These are phyloP conservation scores for Clavariopsis aquatica DNA, from an alignment of 495 filamentous ascomycete species.

Conservation along the genomic window DNA sequence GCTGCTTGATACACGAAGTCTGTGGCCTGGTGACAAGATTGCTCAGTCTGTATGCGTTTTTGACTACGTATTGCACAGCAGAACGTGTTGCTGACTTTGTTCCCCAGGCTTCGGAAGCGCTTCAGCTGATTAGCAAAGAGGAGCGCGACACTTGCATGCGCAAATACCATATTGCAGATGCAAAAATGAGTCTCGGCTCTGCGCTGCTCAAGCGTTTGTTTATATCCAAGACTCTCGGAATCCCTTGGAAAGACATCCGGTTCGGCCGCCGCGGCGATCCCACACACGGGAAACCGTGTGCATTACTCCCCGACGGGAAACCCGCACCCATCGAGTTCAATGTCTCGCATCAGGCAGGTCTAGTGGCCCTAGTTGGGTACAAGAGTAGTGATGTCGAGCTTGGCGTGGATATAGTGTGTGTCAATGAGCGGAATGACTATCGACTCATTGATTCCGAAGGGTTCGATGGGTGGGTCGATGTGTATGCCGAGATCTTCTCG, in stretches of 20 bases:
- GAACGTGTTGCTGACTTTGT: neutral
- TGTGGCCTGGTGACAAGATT: slow-evolving; percentile 47
- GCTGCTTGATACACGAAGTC: slow-evolving; percentile 45
- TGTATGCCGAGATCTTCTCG: slow-evolving; percentile 79
- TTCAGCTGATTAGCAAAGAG: slow-evolving; percentile 56
- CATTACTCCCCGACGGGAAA: slow-evolving; percentile 35
- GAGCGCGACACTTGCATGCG: slow-evolving; percentile 55
- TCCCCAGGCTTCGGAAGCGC: slow-evolving; percentile 55
- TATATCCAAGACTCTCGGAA: slow-evolving; percentile 60
- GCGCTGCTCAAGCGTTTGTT: slow-evolving; percentile 77
- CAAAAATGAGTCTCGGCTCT: slow-evolving; percentile 70
- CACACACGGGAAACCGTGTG: slow-evolving; percentile 64
- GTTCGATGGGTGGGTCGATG: slow-evolving; percentile 69
- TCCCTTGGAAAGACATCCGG: slow-evolving; percentile 65
- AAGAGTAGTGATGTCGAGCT: slow-evolving; percentile 40
- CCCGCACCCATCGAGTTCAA: slow-evolving; percentile 68
- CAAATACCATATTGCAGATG: slow-evolving; percentile 65
- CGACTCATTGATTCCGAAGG: slow-evolving; percentile 51
- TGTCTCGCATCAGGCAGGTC: slow-evolving; percentile 80
- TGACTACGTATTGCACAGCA: no score
- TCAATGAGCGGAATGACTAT: slow-evolving; percentile 66
- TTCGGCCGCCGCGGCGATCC: slow-evolving; percentile 63
- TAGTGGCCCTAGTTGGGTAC: slow-evolving; percentile 65
- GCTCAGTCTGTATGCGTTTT: slow-evolving; percentile 37
- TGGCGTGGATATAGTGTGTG: slow-evolving; percentile 63